phyloP scores from a whole-genome alignment of 108 stramenopile genomes.

The Pseudonitzschia pungens region DNA sequence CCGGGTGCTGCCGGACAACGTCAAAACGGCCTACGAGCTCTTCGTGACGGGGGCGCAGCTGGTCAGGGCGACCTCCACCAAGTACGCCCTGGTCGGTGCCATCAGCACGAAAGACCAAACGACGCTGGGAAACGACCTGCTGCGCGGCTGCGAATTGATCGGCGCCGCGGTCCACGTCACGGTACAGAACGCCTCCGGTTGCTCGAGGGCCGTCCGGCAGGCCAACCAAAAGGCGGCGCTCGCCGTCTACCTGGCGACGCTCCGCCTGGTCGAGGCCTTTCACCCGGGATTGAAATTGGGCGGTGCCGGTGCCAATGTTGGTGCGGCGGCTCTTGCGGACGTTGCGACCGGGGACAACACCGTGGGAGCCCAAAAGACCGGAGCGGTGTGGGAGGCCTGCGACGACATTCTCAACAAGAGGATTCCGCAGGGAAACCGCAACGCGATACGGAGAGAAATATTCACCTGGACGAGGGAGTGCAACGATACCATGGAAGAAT shows the following conservation, averaged over 20 bases:
- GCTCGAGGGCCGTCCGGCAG: conserved; percentile 53
- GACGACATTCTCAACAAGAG: conserved; percentile 44
- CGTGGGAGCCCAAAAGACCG: conserved; percentile 67
- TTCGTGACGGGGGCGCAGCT: conserved; percentile 53
- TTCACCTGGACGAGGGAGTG: conserved; percentile 77
- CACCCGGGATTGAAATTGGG: not conserved
- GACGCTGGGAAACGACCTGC: conserved; percentile 53
- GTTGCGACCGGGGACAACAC: conserved; percentile 41
- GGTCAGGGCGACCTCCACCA: conserved; percentile 73
- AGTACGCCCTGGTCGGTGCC: conserved; percentile 75
- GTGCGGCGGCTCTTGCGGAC: too few relatives aligned
- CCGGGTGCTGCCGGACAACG: conserved; percentile 50
- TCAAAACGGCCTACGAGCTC: conserved; percentile 54
- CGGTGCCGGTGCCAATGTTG: too few relatives aligned
- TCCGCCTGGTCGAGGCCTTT: conserved; percentile 56
- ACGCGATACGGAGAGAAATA: conserved; percentile 74
- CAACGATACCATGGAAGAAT: conserved; percentile 75
- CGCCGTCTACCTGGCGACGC: conserved; percentile 45
- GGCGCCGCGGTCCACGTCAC: conserved; percentile 53
- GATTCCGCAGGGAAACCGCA: conserved; percentile 70
- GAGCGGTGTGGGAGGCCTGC: conserved; percentile 80
- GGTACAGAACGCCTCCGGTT: conserved; percentile 51
- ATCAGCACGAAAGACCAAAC: conserved; percentile 42
- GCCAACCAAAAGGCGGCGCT: conserved; percentile 56
- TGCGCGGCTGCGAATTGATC: conserved; percentile 65